Evolutionary conservation across 2,329 filamentous ascomycete genomes (phyloP), one percentile per base, ranked within the genome.

Genomic region (Phaeosphaeriaceae sp.): DNA sequence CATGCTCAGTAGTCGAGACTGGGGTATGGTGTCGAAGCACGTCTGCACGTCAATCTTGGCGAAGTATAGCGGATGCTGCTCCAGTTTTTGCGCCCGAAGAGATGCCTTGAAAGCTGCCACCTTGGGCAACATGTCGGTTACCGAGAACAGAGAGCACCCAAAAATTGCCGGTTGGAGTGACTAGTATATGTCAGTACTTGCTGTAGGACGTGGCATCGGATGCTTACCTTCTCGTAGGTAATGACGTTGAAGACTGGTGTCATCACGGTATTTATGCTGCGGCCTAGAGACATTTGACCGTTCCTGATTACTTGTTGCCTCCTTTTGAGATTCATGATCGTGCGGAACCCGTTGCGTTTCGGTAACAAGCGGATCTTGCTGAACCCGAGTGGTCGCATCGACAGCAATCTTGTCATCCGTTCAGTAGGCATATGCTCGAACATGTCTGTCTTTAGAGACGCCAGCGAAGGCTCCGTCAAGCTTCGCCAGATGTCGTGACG

Each of bases 11-110:
- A 98, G 82, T 0, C 88, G 86, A 24, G 85, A 79, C 74, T 98
- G 95, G 0, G 95, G 95, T 47, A 99, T 97, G 0, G 91, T 97
- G 77, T 99, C 95, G 74, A 97, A 99, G 68, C 94, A 97, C 1
- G 92, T 88, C 73, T 92, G 87, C 21, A 99, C 94, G 72, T 99
- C 95, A 13, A 97, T 83, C 75, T 99, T 99, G 60, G 89, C 94
- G 78, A 98, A 97, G 77, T 91, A 98, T 1, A 97, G 78, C 4
- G 77, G 82, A 9, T 73, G 69, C 0, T 78, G 68, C 0, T 64
- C 62, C 1, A 77, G 58, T 0, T 78, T 77, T 23, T 75, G 70
- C 30, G 72, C 53, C 24, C 65, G 48, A 11, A 91, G 74, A 0
- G 65, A 77, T 1, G 77, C 68, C 63, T 90, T 90, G 80, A 97